Conservation (phyloP, 2,329 filamentous ascomycete species). For the Hymenoscyphus infarciens region DNA sequence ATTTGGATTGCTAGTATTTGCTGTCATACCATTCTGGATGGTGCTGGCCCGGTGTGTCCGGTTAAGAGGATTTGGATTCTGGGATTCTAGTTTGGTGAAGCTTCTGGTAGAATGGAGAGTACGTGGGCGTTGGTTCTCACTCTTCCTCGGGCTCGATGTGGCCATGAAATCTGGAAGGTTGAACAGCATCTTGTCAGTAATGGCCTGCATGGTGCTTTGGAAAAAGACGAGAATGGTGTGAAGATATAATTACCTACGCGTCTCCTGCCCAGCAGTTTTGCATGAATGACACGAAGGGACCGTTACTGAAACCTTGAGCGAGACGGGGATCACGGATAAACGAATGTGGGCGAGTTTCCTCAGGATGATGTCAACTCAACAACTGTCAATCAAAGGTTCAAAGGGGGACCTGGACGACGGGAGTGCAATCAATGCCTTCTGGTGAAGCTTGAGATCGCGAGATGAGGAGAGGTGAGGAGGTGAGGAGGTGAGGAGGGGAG, state of each 20-base stretch:
- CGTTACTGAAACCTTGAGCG: constrained; percentile 30
- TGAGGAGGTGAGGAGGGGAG: too few relatives aligned
- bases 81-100: constrained; percentile 37
- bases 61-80: constrained; percentile 21
- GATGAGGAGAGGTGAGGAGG: background rate
- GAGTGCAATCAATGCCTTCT: background rate
- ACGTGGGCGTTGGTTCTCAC: constrained; percentile 31
- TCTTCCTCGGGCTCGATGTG: constrained; percentile 22
- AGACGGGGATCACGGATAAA: constrained; percentile 27
- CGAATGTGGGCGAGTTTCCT: constrained; percentile 18
- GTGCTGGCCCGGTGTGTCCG: constrained; percentile 33
- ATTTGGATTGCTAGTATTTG: constrained; percentile 20
- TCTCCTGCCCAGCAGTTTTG: constrained; percentile 23
- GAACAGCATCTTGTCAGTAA: constrained; percentile 33
- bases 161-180: constrained; percentile 35
- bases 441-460: background rate
- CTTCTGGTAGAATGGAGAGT: constrained; percentile 38
- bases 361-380: background rate
- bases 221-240: constrained; percentile 1
- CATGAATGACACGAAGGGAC: constrained; percentile 32
- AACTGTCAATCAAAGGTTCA: background rate
- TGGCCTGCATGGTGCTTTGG: constrained; percentile 20
- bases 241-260: constrained; percentile 21
- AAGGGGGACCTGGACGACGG: background rate
- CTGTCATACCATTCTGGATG: constrained; percentile 31